Conservation (phyloP, 345 rosid species). For the Odontarrhena argentea region DNA sequence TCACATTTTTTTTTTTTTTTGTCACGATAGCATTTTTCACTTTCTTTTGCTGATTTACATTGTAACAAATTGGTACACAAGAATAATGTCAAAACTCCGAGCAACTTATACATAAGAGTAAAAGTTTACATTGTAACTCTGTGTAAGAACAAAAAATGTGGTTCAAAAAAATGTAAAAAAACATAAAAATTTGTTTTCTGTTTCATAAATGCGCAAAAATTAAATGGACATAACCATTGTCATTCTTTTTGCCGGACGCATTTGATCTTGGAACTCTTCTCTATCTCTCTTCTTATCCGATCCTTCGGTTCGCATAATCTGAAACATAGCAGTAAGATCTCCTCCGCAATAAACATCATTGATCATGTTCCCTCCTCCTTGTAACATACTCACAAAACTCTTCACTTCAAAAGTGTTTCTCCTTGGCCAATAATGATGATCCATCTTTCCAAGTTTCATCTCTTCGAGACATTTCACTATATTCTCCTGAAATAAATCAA, state of each 20-base stretch:
- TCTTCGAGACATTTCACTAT: constrained; percentile 11
- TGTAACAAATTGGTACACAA: no score
- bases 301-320: constrained; percentile 34
- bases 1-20: no score
- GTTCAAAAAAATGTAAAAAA: background rate
- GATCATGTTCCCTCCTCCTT: background rate
- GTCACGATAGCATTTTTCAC: no score
- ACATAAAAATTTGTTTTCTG: background rate
- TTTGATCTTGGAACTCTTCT: background rate
- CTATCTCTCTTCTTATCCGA: constrained; percentile 47
- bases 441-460: constrained; percentile 5
- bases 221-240: background rate
- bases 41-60: no score
- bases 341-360: constrained; percentile 37
- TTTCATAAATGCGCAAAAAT: constrained; percentile 2
- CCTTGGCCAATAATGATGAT: background rate
- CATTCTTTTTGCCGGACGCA: constrained; percentile 25
- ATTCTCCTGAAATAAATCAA: constrained; percentile 10
- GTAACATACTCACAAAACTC: constrained; percentile 1
- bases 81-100: no score
- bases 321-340: constrained; percentile 46
- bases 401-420: background rate
- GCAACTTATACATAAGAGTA: background rate
- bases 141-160: background rate
- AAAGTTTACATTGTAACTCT: background rate